Evolutionary conservation across 495 filamentous ascomycete genomes (phyloP), one percentile per base, ranked within the genome.

Genomic region (Pseudomonodictys pantanalensis): DNA sequence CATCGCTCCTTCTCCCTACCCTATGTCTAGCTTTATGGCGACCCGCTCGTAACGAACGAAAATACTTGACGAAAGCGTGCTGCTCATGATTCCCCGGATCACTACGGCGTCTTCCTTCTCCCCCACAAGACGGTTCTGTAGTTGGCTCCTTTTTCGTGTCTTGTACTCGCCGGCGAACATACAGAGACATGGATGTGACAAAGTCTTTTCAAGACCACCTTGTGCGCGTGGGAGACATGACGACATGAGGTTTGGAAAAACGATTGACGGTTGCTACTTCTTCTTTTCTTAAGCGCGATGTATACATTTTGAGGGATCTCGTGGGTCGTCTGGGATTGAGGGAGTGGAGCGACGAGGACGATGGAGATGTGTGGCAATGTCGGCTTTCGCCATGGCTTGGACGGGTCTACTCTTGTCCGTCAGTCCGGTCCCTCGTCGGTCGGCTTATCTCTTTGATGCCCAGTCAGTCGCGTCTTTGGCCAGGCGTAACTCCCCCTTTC

Each of bases 91-190:
- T 47, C 22, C 38, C 41, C 33, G 20, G 41, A 22, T 22, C 49
- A 53, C 11, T 26, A 52, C 39, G 52, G 50, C 39, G 48, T 45
- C 42, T 48, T n/a, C n/a, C n/a, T n/a, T n/a, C n/a, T n/a, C n/a
- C n/a, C n/a, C n/a, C n/a, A n/a, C n/a, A 44, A 22, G 56, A 56
- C 44, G 29, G 56, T 35, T n/a, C 56, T 60, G 28, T 10, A n/a
- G 42, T 60, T 56, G 41, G 32, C 47, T 42, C 25, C 47, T 30
- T 33, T 30, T n/a, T n/a, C n/a, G n/a, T n/a, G 62, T 51, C 41
- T 60, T 44, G 45, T 29, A 62, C 56, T 65, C 62, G 56, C 62
- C 48, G 62, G 56, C 62, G 62, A 65, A 42, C 3, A 62, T 52
- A 62, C 59, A 57, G 12, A 12, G 33, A 26, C 48, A 48, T 39